A percentile compares a stretch with the other conserved stretches of the same genome.
Evolutionary conservation across 768 basidiomycete genomes (phyloP).

Genomic region (Fomitopsis pulvina): DNA sequence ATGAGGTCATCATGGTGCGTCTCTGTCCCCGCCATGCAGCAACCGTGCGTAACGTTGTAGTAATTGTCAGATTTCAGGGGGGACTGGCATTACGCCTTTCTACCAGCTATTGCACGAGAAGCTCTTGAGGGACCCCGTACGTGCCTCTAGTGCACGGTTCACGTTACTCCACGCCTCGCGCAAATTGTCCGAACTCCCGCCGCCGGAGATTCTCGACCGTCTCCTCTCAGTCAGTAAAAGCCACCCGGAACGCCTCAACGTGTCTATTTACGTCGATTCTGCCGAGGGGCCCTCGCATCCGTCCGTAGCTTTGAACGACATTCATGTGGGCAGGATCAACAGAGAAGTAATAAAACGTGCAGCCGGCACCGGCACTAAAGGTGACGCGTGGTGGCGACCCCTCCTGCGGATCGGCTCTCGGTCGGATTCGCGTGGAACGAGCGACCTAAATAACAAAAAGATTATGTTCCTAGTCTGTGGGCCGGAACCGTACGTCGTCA

Average conservation of each 20-base stretch:
- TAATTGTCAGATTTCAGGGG: constrained; percentile 68
- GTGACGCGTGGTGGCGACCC: constrained; percentile 25
- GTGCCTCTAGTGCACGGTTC: constrained; percentile 40
- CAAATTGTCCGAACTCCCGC: constrained; percentile 59
- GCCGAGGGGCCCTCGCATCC: constrained; percentile 13
- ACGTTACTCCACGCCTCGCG: constrained; percentile 70
- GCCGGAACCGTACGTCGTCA: constrained; percentile 57
- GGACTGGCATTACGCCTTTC: constrained; percentile 85
- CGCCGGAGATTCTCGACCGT: constrained; percentile 49
- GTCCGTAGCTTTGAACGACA: constrained; percentile 13
- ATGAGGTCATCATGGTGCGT: constrained; percentile 73
- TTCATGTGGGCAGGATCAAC: constrained; percentile 50
- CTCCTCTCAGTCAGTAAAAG: constrained; percentile 40
- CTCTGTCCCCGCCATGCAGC: not conserved
- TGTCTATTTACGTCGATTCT: constrained; percentile 61
- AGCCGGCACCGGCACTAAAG: constrained; percentile 24
- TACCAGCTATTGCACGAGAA: constrained; percentile 62
- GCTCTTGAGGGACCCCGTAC: constrained; percentile 28
- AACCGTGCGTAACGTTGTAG: not conserved
- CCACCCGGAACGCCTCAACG: constrained; percentile 47
- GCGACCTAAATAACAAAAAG: constrained; percentile 28
- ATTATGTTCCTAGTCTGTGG: constrained; percentile 74
- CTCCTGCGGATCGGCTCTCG: constrained; percentile 13
- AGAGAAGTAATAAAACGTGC: constrained; percentile 39
- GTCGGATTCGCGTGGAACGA: constrained; percentile 7